phyloP scores from a whole-genome alignment of 352 stramenopile genomes.

The Globisporangium irregulare region DNA sequence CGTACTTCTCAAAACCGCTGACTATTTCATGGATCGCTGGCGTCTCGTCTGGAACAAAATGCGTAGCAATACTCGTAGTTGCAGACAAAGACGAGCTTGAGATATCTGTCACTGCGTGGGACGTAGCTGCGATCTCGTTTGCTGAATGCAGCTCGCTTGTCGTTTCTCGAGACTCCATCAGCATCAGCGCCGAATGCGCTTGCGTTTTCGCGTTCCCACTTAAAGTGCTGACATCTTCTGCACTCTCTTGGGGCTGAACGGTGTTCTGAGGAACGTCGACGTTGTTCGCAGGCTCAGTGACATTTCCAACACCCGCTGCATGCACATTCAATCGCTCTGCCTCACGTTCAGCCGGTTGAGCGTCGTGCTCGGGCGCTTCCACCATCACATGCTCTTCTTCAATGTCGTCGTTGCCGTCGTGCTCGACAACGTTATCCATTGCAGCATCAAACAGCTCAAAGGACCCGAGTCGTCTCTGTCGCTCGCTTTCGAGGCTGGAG shows the following conservation, averaged over 20 bases:
- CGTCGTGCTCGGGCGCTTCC: background rate
- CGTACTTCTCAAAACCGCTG: constrained; percentile 33
- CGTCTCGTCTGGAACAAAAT: background rate
- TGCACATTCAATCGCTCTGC: background rate
- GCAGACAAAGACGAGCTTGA: background rate
- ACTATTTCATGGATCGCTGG: background rate
- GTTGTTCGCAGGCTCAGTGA: background rate
- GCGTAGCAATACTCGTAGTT: background rate
- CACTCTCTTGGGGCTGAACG: background rate
- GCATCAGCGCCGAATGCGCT: background rate
- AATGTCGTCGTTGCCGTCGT: constrained; percentile 14
- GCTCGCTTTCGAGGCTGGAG: background rate
- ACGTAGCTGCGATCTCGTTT: background rate
- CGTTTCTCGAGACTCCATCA: background rate
- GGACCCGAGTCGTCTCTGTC: constrained; percentile 13
- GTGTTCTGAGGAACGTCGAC: background rate
- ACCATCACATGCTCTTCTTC: background rate
- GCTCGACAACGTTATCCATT: constrained; percentile 17
- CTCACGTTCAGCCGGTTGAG: background rate
- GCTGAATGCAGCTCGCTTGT: background rate
- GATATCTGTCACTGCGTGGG: background rate
- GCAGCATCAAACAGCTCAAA: constrained; percentile 20
- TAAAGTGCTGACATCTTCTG: background rate
- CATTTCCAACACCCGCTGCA: background rate
- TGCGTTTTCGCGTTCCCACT: background rate